Evolutionary conservation across 345 rosid species (phyloP), one percentile per base, ranked within the genome.

Genomic region (Eucalyptus urophylla): DNA sequence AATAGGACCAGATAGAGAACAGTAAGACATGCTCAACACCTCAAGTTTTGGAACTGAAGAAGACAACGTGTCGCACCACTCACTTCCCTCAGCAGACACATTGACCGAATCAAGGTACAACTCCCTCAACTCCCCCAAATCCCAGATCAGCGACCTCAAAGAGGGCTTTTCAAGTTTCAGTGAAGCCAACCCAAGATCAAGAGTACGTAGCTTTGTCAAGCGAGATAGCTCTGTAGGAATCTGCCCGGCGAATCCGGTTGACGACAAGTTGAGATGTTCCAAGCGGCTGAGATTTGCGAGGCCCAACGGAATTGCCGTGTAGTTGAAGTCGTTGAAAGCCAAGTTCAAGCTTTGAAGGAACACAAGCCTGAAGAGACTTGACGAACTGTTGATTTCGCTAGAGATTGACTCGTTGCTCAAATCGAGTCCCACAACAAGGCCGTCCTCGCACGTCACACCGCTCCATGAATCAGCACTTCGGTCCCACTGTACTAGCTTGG

Each of bases 311-410:
- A 93, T 87, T 9, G 17, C 24, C 89, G 56, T 5, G 27, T 22
- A 50, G 21, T 11, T 88, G 91, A 94, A 89, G 27, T 15, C 60
- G 88, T 93, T 95, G 51, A 62, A 51, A 17, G 94, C 90, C 90
- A 95, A 87, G 89, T 94, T 90, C 40, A 95, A 89, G 16, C 62
- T 87, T 88, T 50, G 88, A 4, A 94, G 94, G 89, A 88, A 88
- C 45, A 27, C 89, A 47, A 95, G 92, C 87, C 8, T 16, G 80
- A 93, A 93, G 22, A 95, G 90, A 9, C 72, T 81, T 22, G 86
- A 87, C 37, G 95, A 88, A 49, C 47, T 40, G 5, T 92, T 86
- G 54, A 93, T 31, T 60, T 90, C 93, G 6, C 92, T 88, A 1
- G 56, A 89, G 86, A 93, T 91, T 2, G 44, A 72, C 86, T 94